phyloP scores from a whole-genome alignment of 495 filamentous ascomycete genomes.

The Daldinia concentrica region DNA sequence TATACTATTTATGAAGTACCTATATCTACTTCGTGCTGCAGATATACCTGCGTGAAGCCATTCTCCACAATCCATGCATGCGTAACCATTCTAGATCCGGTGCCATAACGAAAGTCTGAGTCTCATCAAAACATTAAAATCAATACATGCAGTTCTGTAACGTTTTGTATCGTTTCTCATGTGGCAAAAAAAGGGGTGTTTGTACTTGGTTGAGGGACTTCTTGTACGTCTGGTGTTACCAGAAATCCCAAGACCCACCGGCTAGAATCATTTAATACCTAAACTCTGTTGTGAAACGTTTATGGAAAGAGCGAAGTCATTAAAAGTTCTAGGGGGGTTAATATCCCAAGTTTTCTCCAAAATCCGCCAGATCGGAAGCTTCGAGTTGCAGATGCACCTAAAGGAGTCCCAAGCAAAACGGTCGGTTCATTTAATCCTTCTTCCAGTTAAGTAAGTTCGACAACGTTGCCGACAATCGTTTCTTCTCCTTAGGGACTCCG shows the following conservation, averaged over 20 bases:
- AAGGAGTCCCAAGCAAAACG: background rate
- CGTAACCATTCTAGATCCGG: conserved; percentile 30
- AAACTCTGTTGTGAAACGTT: background rate
- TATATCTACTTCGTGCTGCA: background rate
- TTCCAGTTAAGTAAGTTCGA: conserved; percentile 44
- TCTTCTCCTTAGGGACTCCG: conserved; percentile 25
- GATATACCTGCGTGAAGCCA: background rate
- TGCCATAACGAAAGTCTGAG: conserved; percentile 17
- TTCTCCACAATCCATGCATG: conserved; percentile 16
- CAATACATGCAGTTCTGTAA: conserved; percentile 1
- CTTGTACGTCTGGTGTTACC: background rate
- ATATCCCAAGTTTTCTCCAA: background rate
- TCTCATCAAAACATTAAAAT: conserved; percentile 10
- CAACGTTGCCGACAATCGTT: conserved; percentile 35
- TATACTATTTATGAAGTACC: no score
- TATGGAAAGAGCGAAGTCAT: background rate
- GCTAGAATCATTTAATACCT: background rate
- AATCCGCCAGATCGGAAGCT: background rate
- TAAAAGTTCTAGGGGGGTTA: background rate
- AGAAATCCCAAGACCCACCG: background rate
- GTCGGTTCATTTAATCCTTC: conserved; percentile 33
- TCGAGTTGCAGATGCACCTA: background rate
- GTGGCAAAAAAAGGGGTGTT: background rate
- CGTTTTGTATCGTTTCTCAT: conserved; percentile 18
- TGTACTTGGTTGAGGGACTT: no score